Percentiles rank a stretch among this genome's conserved stretches.
phyloP scores from a whole-genome alignment of 2,329 filamentous ascomycete genomes.

The Apiospora malaysiana region DNA sequence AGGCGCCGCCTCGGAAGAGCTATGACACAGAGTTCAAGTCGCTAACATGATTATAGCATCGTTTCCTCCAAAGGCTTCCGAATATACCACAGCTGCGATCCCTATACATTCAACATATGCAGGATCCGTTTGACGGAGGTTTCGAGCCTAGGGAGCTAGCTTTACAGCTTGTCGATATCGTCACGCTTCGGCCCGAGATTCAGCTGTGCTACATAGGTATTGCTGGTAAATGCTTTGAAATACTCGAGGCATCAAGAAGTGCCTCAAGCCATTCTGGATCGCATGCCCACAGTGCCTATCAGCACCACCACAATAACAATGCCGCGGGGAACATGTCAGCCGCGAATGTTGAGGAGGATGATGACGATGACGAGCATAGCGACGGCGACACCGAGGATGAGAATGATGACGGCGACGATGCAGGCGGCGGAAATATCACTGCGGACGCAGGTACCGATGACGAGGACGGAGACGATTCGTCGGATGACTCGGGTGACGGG shows the following conservation, averaged over 20 bases:
- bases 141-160: constrained; percentile 72
- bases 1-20: too few species aligned
- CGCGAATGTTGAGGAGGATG: constrained; percentile 29
- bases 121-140: constrained; percentile 62
- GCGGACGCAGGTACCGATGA: constrained; percentile 43
- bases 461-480: constrained; percentile 50
- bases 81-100: constrained; percentile 73
- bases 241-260: constrained; percentile 64
- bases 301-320: constrained; percentile 26
- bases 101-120: constrained; percentile 72
- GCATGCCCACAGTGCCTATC: constrained; percentile 24
- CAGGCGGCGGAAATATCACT: constrained; percentile 48
- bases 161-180: constrained; percentile 78
- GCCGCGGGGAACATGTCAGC: constrained; percentile 20
- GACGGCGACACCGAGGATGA: constrained; percentile 45
- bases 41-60: constrained; percentile 60
- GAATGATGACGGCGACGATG: constrained; percentile 50
- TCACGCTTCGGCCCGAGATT: constrained; percentile 76
- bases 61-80: constrained; percentile 77
- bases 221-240: constrained; percentile 80
- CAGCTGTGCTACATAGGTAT: constrained; percentile 81
- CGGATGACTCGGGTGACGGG: constrained; percentile 44
- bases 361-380: constrained; percentile 43
- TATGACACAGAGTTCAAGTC: background rate
- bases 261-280: constrained; percentile 24